Evolutionary conservation across 2,329 filamentous ascomycete species (phyloP).

Genomic region (Alternaria dauci): DNA sequence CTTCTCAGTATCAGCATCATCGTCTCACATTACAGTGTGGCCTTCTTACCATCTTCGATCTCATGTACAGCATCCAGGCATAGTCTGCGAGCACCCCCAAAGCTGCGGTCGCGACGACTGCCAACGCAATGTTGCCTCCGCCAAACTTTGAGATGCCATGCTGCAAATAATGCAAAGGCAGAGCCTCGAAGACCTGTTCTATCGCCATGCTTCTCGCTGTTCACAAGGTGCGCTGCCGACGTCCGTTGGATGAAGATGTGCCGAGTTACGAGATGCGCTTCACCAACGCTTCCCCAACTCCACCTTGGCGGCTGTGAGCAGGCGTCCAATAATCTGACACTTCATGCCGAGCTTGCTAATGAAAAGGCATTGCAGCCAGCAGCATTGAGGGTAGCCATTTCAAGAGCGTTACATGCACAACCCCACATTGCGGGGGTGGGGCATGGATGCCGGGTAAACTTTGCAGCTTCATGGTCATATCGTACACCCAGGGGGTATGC

Average conservation of each 20-base stretch:
- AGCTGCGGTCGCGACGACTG: constrained; percentile 30
- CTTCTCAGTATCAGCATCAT: constrained; percentile 37
- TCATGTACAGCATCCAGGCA: constrained; percentile 59
- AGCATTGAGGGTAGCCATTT: not conserved
- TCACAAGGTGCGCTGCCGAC: not conserved
- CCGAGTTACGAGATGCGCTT: not conserved
- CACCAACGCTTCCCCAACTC: not conserved
- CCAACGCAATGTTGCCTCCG: constrained; percentile 31
- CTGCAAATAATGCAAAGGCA: constrained; percentile 42
- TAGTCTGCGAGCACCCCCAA: constrained; percentile 55
- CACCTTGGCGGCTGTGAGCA: not conserved
- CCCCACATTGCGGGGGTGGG: constrained; percentile 45
- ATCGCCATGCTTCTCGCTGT: constrained; percentile 35
- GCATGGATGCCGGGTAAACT: constrained; percentile 34
- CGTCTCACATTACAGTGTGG: not conserved
- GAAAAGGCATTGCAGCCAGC: not conserved
- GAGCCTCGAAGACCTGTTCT: constrained; percentile 39
- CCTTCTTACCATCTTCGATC: constrained; percentile 56
- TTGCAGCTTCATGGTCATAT: constrained; percentile 10
- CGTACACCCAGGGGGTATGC: not conserved
- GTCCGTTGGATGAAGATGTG: not conserved
- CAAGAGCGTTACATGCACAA: constrained; percentile 9
- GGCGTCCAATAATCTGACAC: not conserved
- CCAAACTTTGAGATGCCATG: constrained; percentile 45
- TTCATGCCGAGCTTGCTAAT: constrained; percentile 2